Evolutionary conservation across 2,329 filamentous ascomycete species (phyloP).

Genomic region (Cyclaneusma minus): DNA sequence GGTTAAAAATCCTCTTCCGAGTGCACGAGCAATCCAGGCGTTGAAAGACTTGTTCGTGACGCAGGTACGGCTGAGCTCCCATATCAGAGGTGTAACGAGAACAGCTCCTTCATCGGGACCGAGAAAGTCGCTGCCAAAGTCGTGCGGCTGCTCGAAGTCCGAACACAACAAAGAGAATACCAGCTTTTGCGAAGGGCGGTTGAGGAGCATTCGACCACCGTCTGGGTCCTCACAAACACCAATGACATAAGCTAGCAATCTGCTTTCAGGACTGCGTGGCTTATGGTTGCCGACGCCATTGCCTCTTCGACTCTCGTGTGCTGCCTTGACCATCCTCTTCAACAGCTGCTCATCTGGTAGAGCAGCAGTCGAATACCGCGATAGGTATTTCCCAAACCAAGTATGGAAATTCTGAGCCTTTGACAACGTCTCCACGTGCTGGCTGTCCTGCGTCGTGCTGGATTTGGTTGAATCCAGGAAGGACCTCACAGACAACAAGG

Average conservation of each 20-base stretch:
- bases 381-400: conserved; percentile 63
- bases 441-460: conserved; percentile 71
- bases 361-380: conserved; percentile 38
- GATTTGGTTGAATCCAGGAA: conserved; percentile 63
- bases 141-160: conserved; percentile 49
- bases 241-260: conserved; percentile 48
- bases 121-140: conserved; percentile 49
- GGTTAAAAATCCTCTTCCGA: conserved; percentile 71
- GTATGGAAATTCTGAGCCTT: conserved; percentile 61
- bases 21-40: conserved; percentile 69
- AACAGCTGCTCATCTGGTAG: conserved; percentile 41
- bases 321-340: conserved; percentile 50
- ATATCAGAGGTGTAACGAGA: conserved; percentile 49
- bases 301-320: conserved; percentile 49
- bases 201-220: conserved; percentile 46
- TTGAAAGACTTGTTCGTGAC: conserved; percentile 54
- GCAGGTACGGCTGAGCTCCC: conserved; percentile 57
- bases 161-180: conserved; percentile 61
- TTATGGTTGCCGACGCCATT: conserved; percentile 56
- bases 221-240: conserved; percentile 63
- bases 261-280: conserved; percentile 59
- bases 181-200: conserved; percentile 50
- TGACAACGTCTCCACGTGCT: conserved; percentile 61
- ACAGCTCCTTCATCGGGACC: conserved; percentile 49
- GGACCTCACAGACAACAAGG: conserved; percentile 60